Conservation (phyloP, 441 rosid species). For the Aquilaria agallochum region DNA sequence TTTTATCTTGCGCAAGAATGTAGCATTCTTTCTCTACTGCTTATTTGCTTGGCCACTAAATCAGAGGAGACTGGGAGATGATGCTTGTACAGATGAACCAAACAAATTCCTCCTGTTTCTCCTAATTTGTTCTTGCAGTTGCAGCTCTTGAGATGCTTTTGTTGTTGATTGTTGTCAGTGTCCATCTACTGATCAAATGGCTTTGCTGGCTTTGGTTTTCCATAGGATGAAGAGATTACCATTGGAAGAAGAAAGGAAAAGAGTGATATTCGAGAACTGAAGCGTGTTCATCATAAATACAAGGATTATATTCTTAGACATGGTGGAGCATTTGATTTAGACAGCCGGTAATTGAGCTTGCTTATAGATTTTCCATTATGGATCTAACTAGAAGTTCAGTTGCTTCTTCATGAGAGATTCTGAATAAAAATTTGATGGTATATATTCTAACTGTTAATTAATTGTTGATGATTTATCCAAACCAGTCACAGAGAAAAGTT, state of each 20-base stretch:
- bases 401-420: no score
- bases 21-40: no score
- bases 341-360: slow-evolving; percentile 36
- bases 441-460: not conserved
- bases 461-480: slow-evolving; percentile 5
- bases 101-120: no score
- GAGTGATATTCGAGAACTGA: slow-evolving; percentile 74
- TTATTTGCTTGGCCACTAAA: no score
- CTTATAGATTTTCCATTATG: not conserved
- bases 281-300: slow-evolving; percentile 67
- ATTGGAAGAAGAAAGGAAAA: slow-evolving; percentile 38
- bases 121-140: no score
- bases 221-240: slow-evolving; percentile 70
- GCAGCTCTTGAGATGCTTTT: no score
- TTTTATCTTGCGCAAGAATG: no score
- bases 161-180: no score
- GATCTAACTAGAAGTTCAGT: slow-evolving; percentile 1
- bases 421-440: no score
- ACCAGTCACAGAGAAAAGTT: slow-evolving; percentile 46
- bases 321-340: slow-evolving; percentile 45
- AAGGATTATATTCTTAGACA: slow-evolving; percentile 50
- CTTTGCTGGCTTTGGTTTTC: slow-evolving; percentile 10
- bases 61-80: no score
- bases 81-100: no score
- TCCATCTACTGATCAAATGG: not conserved